Evolutionary conservation across 1,139 yeast species (phyloP).

Genomic region (Blastobotrys arbuscula): DNA sequence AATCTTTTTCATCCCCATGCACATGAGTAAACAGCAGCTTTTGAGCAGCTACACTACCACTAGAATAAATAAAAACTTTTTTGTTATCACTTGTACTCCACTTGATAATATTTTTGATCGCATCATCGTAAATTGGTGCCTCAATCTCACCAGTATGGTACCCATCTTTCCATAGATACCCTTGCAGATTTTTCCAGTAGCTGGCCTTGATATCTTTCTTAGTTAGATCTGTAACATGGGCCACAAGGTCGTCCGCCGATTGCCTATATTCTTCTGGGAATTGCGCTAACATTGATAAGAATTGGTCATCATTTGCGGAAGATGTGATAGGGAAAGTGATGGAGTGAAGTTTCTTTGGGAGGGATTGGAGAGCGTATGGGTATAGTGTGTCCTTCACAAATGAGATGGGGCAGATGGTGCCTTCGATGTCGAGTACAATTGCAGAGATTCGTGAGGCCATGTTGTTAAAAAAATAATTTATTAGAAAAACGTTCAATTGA

Average conservation of each 20-base stretch:
- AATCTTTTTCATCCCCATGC: conserved; percentile 37
- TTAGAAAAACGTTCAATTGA: too few relatives aligned
- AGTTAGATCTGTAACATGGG: conserved; percentile 55
- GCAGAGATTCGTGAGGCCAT: conserved; percentile 19
- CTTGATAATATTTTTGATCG: conserved; percentile 50
- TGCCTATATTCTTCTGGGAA: conserved; percentile 41
- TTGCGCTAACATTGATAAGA: conserved; percentile 34
- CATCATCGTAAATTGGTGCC: conserved; percentile 77
- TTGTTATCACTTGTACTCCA: conserved; percentile 13
- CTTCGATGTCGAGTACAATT: conserved; percentile 72
- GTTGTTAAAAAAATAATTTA: too few relatives aligned
- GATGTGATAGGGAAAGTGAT: conserved; percentile 27
- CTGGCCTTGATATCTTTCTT: conserved; percentile 71
- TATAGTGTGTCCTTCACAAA: conserved; percentile 73
- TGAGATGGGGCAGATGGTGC: conserved; percentile 85
- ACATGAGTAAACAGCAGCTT: conserved; percentile 68
- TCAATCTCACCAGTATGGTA: conserved; percentile 65
- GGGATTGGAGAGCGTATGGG: conserved; percentile 33
- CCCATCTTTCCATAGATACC: conserved; percentile 76
- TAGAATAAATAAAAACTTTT: conserved; percentile 68
- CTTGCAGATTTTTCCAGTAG: conserved; percentile 71
- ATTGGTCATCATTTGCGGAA: not conserved
- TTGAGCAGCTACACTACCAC: conserved; percentile 90
- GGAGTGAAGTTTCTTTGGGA: conserved; percentile 19
- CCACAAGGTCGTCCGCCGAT: conserved; percentile 32